Evolutionary conservation across 2,329 filamentous ascomycete genomes (phyloP).

Genomic region (Aaosphaeria arxii): DNA sequence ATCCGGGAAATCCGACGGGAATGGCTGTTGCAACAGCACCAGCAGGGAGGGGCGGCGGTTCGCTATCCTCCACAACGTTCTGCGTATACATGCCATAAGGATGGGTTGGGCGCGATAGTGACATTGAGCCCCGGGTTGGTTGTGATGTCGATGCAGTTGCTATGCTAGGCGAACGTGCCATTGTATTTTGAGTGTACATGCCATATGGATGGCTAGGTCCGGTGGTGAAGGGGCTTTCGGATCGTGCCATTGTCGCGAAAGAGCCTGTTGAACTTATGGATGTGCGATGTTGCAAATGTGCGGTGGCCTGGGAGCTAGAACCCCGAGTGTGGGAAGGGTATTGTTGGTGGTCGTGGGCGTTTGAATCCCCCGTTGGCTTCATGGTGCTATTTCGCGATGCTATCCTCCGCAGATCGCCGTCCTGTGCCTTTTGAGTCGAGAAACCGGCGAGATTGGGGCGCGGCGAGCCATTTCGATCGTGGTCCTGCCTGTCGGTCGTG

Average conservation of each 20-base stretch:
- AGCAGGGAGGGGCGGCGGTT: constrained; percentile 19
- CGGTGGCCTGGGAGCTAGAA: constrained; percentile 25
- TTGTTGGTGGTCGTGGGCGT: constrained; percentile 19
- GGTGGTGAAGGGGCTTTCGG: constrained; percentile 66
- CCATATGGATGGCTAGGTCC: constrained; percentile 81
- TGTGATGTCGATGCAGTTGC: constrained; percentile 69
- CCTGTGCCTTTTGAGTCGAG: constrained; percentile 17
- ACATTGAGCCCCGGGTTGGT: constrained; percentile 56
- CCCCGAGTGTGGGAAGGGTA: constrained; percentile 16
- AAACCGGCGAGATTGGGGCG: constrained; percentile 15
- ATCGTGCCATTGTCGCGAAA: constrained; percentile 38
- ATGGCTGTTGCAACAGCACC: constrained; percentile 42
- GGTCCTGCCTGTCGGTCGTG: constrained; percentile 19
- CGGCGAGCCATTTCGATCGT: constrained; percentile 18
- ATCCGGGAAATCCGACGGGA: constrained; percentile 72
- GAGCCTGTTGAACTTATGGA: constrained; percentile 41
- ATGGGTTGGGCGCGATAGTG: constrained; percentile 69
- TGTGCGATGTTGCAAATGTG: constrained; percentile 28
- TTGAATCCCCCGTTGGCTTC: constrained; percentile 25
- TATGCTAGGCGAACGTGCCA: constrained; percentile 59
- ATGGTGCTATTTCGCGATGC: constrained; percentile 37
- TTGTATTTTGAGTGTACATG: constrained; percentile 71
- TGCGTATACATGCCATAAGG: constrained; percentile 87
- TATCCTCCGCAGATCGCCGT: constrained; percentile 24
- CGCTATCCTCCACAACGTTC: constrained; percentile 61